Percentiles rank a stretch among this genome's conserved stretches.
Conservation (phyloP, 1,139 yeast genomes). For the Lodderomyces elongisporus region DNA sequence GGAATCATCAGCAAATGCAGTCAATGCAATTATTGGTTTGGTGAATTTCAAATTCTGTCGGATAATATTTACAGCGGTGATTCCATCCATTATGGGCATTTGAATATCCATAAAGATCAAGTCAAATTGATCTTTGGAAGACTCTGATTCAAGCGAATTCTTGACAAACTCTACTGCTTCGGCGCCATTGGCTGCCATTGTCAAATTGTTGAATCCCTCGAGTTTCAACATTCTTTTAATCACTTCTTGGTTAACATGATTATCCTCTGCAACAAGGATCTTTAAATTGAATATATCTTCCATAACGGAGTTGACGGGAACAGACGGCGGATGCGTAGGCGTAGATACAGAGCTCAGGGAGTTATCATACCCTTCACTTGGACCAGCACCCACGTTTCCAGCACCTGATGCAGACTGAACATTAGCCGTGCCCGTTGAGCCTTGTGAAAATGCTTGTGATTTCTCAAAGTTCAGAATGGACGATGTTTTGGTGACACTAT, state of each 20-base stretch:
- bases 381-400: neutral
- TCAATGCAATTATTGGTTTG: slow-evolving; percentile 84
- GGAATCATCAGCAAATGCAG: slow-evolving; percentile 90
- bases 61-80: slow-evolving; percentile 72
- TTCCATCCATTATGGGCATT: slow-evolving; percentile 91
- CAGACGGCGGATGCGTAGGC: no score
- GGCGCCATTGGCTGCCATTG: slow-evolving; percentile 84
- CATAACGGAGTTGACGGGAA: slow-evolving; percentile 10
- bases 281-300: slow-evolving; percentile 31
- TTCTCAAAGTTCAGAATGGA: slow-evolving; percentile 10
- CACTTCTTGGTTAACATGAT: slow-evolving; percentile 85
- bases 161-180: slow-evolving; percentile 70
- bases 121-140: slow-evolving; percentile 42
- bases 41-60: slow-evolving; percentile 59
- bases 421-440: slow-evolving; percentile 54
- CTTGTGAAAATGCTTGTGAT: slow-evolving; percentile 40
- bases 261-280: slow-evolving; percentile 92
- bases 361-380: no score
- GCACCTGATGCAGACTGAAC: neutral
- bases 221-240: slow-evolving; percentile 75
- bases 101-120: slow-evolving; percentile 93
- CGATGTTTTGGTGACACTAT: neutral
- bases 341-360: neutral
- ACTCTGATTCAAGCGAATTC: slow-evolving; percentile 27
- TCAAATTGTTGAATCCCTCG: slow-evolving; percentile 69